Base-by-base conservation (phyloP, 2,329 filamentous ascomycete species). In the Botrytis hyacinthi region DNA sequence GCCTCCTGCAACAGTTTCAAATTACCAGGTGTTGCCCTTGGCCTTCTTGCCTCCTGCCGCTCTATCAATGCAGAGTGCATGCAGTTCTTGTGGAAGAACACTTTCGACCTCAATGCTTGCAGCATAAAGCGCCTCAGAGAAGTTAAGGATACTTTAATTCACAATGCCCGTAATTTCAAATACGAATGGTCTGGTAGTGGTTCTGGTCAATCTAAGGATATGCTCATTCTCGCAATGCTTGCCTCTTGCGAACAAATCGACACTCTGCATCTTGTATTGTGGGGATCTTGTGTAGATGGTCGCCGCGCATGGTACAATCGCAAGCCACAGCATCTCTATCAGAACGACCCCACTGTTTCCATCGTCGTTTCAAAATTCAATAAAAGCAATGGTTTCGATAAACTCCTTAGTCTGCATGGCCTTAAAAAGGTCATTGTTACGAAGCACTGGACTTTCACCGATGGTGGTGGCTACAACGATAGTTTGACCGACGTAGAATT, bases 61-160 rank as follows among this genome's bases (percentile, higher is more conserved):
- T 46, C 62, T 16, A 72, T 77, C 16, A 70, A 75, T 22, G 26
- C 60, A 32, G 77, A 79, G 71, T 71, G 71, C 4, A 14, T n/a
- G 6, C 46, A 68, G 6, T 74, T 78, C 60, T 77, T 77, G 59
- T 76, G 71, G 60, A 63, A 72, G n/a, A 79, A 78, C 42, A 74
- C 57, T 18, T 77, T 78, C 37, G n/a, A 44, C 4, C 46, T 76
- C 6, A 35, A 61, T 22, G 18, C n/a, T 42, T 14, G 44, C n/a
- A 18, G 65, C 57, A 35, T 44, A 8, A 59, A 44, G 37, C 16
- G 6, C 40, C 44, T 62, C 46, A 63, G 44, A 29, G 37, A 60
- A 6, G 48, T 68, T 29, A 29, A 76, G 22, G 7, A 72, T 22
- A 51, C 8, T 40, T 63, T 74, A 35, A 60, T 29, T 6, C 10